Base-by-base conservation (phyloP, 495 filamentous ascomycete species). In the Cryomyces minteri region DNA sequence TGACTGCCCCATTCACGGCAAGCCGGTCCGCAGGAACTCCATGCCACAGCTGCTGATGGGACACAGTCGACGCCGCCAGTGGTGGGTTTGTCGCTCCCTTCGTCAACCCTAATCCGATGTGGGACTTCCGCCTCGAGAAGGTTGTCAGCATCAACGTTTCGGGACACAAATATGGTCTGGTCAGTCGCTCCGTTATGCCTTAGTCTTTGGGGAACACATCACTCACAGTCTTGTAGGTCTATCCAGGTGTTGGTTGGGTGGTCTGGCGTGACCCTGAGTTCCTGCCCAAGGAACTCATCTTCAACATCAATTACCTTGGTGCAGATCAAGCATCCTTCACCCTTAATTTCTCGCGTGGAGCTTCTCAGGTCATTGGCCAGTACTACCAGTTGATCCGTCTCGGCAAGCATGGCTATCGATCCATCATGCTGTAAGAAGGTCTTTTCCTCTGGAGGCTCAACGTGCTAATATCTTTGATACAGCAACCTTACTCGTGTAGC, bases 251-350 rank as follows among this genome's bases (percentile, higher is more conserved):
- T 31, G 87, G 87, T 48, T 94, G 87, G 87, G 79, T 87, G 18
- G 71, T 93, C 50, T 94, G 86, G 85, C 74, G 86, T 32, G 71
- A 78, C 32, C 80, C 83, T 3, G 76, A 88, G 55, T 92, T 69
- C 61, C 70, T 94, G 1, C 86, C 86, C 25, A 67, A 88, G 59
- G 87, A 93, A 58, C 77, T 94, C 34, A 83, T 94, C 55, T 94
- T 94, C 74, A 93, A 92, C 70, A 88, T 93, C 71, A 94, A 94
- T 66, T 94, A 94, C 59, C 79, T 94, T 3, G 87, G 87, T 44
- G 82, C 87, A 28, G 84, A 94, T 53, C 87, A 94, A 63, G 77
- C 86, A n/a, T 92, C 84, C 43, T 93, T 93, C 69, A 94, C 87
- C n/a, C 72, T 94, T 43, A 94, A 94, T 68, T 94, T 94, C 69